Evolutionary conservation across 257 asterid species (phyloP).

Genomic region (Solanum commersonii): DNA sequence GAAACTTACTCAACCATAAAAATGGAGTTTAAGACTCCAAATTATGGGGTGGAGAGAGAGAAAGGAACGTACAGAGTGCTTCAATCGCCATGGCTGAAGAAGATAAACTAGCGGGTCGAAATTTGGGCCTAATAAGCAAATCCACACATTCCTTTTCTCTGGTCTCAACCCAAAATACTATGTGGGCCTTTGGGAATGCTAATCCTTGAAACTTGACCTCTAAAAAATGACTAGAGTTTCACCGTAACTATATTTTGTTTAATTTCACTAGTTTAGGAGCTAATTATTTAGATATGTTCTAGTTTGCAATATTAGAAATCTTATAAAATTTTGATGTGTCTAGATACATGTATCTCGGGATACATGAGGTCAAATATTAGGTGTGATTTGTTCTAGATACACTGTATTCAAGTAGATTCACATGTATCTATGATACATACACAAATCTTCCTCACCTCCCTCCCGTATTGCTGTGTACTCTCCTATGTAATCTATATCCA

Average conservation of each 20-base stretch:
- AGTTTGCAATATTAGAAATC: too few species aligned
- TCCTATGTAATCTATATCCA: too few species aligned
- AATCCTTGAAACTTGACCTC: neutral
- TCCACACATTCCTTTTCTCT: neutral
- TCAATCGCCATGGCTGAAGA: neutral
- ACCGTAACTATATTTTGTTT: too few species aligned
- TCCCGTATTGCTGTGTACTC: too few species aligned
- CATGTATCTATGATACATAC: too few species aligned
- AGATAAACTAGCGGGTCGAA: neutral
- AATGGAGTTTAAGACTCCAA: neutral
- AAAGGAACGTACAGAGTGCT: neutral
- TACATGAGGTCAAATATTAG: neutral
- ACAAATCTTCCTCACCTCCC: too few species aligned
- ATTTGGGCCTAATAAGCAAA: neutral
- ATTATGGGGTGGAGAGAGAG: neutral
- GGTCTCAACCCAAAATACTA: neutral
- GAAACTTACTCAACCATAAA: neutral
- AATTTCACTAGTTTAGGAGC: too few species aligned
- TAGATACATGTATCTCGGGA: too few species aligned
- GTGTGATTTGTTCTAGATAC: neutral
- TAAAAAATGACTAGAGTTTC: neutral
- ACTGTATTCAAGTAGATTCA: fast-evolving
- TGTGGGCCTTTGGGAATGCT: neutral
- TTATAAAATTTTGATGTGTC: too few species aligned
- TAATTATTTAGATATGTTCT: too few species aligned